These are phyloP conservation scores for Cyberlindnera mrakii DNA, from an alignment of 805 yeast genomes.

Conservation along the genomic window DNA sequence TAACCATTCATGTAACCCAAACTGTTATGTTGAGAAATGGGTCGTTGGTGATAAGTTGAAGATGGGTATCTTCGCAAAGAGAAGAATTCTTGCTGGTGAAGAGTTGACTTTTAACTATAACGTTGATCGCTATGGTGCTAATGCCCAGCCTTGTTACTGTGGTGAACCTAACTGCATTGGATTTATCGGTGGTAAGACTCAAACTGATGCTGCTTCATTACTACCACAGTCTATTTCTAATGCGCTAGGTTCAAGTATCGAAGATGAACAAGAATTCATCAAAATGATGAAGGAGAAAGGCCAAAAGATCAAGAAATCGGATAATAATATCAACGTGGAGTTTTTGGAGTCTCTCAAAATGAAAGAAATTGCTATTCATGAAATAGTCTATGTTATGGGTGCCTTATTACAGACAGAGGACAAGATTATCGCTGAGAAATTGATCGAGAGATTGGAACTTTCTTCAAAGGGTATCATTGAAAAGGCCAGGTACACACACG, in stretches of 20 bases:
- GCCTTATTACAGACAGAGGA: constrained; percentile 77
- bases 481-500: constrained; percentile 73
- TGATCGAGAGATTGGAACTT: constrained; percentile 60
- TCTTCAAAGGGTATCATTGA: constrained; percentile 48
- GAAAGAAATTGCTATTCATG: constrained; percentile 41
- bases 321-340: constrained; percentile 53
- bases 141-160: constrained; percentile 90
- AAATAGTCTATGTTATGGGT: constrained; percentile 75
- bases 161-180: constrained; percentile 91
- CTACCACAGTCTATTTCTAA: constrained; percentile 80
- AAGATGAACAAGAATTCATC: constrained; percentile 68
- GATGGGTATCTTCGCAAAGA: constrained; percentile 92
- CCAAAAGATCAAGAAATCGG: constrained; percentile 43
- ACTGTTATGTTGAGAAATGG: constrained; percentile 96
- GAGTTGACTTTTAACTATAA: constrained; percentile 82
- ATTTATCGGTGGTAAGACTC: constrained; percentile 93
- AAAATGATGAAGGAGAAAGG: constrained; percentile 47
- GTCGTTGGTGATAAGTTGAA: constrained; percentile 83
- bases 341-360: constrained; percentile 58
- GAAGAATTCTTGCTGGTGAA: constrained; percentile 68
- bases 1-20: constrained; percentile 93
- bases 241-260: constrained; percentile 71
- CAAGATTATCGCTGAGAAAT: constrained; percentile 50
- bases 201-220: constrained; percentile 82
- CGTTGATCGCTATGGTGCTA: constrained; percentile 94